These are phyloP conservation scores for Flaveria robusta DNA, from an alignment of 129 eudicot species.

Conservation along the genomic window DNA sequence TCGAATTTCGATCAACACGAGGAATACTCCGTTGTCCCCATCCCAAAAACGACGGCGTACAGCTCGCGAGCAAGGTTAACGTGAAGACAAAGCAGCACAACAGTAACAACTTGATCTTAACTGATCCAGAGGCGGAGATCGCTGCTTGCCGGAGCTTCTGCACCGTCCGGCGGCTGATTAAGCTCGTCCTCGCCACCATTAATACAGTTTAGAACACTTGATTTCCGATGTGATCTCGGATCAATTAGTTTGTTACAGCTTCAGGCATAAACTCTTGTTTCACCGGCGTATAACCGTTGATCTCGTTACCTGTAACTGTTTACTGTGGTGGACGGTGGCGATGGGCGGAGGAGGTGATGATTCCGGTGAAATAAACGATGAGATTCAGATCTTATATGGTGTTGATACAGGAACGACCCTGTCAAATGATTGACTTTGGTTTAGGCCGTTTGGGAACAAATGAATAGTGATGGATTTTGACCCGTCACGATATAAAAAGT, in stretches of 20 bases:
- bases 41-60: slow-evolving; percentile 55
- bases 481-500: neutral
- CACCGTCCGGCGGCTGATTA: slow-evolving; percentile 65
- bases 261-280: neutral
- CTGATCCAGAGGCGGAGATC: slow-evolving; percentile 56
- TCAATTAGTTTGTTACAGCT: slow-evolving; percentile 15
- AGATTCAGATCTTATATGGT: slow-evolving; percentile 1
- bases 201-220: slow-evolving; percentile 1
- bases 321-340: slow-evolving; percentile 6
- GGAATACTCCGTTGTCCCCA: slow-evolving; percentile 48
- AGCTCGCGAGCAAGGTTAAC: slow-evolving; percentile 47
- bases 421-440: slow-evolving; percentile 12
- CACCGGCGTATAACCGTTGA: slow-evolving; percentile 6
- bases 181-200: slow-evolving; percentile 48
- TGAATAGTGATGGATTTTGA: neutral
- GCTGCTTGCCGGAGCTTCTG: slow-evolving; percentile 56
- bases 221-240: slow-evolving; percentile 24
- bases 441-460: neutral
- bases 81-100: slow-evolving; percentile 50
- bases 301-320: neutral
- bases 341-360: slow-evolving; percentile 22
- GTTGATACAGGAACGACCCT: neutral
- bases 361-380: slow-evolving; percentile 23
- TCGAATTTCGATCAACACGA: slow-evolving; percentile 37
- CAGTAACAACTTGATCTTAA: slow-evolving; percentile 62